Evolutionary conservation across 2,329 filamentous ascomycete species (phyloP), one percentile per base, ranked within the genome.

Genomic region (Penicillium sp.): DNA sequence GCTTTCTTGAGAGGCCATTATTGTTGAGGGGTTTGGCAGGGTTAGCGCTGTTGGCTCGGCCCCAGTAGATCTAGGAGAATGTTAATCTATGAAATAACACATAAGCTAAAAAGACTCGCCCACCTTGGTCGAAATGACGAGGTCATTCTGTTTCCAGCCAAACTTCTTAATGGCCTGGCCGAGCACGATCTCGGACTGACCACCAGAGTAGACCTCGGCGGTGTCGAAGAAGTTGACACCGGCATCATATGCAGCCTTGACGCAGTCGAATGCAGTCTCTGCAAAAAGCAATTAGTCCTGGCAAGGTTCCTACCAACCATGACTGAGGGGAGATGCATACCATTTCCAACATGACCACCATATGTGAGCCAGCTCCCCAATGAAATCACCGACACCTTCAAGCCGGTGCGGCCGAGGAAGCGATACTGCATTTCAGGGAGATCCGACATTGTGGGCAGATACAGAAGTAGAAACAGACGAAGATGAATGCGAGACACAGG

Each of bases 351-450:
- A 60, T 89, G 85, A 15, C 87, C 87, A 47, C 88, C 88, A 59
- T 89, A 90, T 1, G 88, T 91, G 46, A 91, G 63, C 73, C 72
- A 76, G 49, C 73, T 74, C 26, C 76, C 88, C 2, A 91, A 78
- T 2, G 85, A 86, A 56, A 91, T 87, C 39, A 84, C 81, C 23
- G 87, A 91, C 27, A 91, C 87, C 68, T 90, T 84, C 15, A 91
- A 80, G 47, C 88, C 88, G 13, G 86, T 87, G 32, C 81, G 82
- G 64, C 88, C 88, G 7, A 90, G 79, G 72, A 84, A 85, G 60
- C 87, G 84, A 72, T 90, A 90, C 64, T 86, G 57, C 61, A 63
- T 63, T 57, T 62, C 58, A 39, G 61, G 61, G 24, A 62, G 59
- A 21, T 63, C 52, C 8, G 61, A 37, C 61, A 62, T 63, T 32